A percentile compares a stretch with the other conserved stretches of the same genome.
phyloP scores from a whole-genome alignment of 495 filamentous ascomycete genomes.

The Aspergillus diversus region DNA sequence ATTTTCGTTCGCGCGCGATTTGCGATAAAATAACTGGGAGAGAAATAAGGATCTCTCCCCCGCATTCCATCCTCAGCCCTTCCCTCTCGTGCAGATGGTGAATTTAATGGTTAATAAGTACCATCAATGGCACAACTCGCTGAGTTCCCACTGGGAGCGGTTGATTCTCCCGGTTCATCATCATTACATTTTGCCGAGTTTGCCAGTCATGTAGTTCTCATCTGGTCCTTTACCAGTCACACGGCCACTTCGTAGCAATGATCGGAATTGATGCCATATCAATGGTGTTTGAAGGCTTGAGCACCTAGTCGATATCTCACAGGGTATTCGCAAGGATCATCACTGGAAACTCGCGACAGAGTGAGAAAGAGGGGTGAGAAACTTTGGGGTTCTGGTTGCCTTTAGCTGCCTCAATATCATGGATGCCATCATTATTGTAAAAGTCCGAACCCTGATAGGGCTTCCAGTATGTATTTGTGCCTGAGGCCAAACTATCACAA shows the following conservation, averaged over 20 bases:
- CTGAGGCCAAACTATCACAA: background rate
- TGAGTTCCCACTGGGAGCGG: background rate
- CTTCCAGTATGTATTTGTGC: background rate
- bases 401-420: background rate
- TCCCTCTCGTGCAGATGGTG: background rate
- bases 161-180: background rate
- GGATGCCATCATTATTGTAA: too few relatives aligned
- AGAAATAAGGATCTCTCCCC: constrained; percentile 8
- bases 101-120: background rate
- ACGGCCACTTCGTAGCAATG: background rate
- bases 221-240: background rate
- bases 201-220: background rate
- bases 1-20: constrained; percentile 15
- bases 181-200: background rate
- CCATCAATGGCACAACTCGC: background rate
- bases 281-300: background rate
- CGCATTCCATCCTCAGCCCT: constrained; percentile 2
- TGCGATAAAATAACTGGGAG: constrained; percentile 11
- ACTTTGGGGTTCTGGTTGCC: background rate
- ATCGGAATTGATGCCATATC: background rate
- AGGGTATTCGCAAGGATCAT: background rate
- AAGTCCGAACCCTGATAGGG: too few relatives aligned
- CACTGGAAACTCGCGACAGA: background rate
- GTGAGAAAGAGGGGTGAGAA: background rate
- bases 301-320: background rate